Evolutionary conservation across 2,329 filamentous ascomycete species (phyloP), one percentile per base, ranked within the genome.

Genomic region (Pseudopithomyces maydicus): DNA sequence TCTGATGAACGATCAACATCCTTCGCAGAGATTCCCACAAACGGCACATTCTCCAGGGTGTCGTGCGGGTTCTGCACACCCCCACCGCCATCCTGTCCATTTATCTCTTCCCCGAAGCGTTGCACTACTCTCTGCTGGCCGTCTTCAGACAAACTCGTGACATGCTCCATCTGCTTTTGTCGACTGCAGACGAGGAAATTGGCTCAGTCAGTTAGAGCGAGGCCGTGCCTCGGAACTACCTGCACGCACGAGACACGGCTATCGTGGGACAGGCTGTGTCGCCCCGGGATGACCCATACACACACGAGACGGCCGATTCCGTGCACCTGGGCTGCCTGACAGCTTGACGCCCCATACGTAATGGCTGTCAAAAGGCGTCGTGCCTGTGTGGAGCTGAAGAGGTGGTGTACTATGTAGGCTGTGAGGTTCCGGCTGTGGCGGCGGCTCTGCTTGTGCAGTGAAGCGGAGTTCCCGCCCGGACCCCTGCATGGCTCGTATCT

Each of bases 31-130:
- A 77, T 74, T 45, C 87, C 85, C 61, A 93, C 78, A 71, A 93
- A 91, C 39, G 88, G 85, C 52, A 94, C 80, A 62, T 84, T 85
- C 39, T 88, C 88, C 29, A 94, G 78, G 42, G 93, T 80, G 57
- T 86, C 85, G 33, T 86, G 86, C 23, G 87, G 80, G 69, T 79
- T 80, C 73, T 85, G 63, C 23, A 58, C 58, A 43, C 50, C 54
- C 36, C 38, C 45, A 42, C 47, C 47, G 14, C 45, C 49, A 11
- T 52, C 56, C 26, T 58, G 45, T 19, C 43, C 54, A 42, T 20
- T 51, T 19, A 6, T 26, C 46, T 49, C 46, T 39, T 59, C 64
- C 58, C 53, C 48, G n/a, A 44, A 26, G 17, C 26, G 36, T 17
- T 29, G n/a, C 33, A 44, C 50, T 38, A 32, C 42, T 51, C 39